Conservation (phyloP, 1,284 basidiomycete genomes). For the Austroboletus niveus region DNA sequence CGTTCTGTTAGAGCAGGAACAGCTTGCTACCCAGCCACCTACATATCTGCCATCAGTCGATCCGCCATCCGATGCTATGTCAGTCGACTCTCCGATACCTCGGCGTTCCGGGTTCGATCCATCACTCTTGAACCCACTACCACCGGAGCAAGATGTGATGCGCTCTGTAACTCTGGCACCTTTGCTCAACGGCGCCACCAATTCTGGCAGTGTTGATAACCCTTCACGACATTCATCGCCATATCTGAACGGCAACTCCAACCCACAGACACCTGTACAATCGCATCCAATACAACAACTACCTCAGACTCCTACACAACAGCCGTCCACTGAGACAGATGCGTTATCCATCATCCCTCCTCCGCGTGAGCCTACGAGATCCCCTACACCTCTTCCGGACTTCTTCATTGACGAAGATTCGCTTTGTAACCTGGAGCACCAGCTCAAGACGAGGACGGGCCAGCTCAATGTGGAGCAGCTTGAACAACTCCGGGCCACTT, state of each 20-base stretch:
- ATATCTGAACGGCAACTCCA: slow-evolving; percentile 8
- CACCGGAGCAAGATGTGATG: slow-evolving; percentile 34
- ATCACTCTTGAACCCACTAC: slow-evolving; percentile 55
- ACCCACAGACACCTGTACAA: slow-evolving; percentile 15
- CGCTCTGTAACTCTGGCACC: slow-evolving; percentile 19
- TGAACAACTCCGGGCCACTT: slow-evolving; percentile 88
- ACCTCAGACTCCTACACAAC: slow-evolving; percentile 6
- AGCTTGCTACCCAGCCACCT: neutral
- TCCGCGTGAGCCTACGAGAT: slow-evolving; percentile 45
- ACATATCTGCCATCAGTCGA: neutral
- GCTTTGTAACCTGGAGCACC: slow-evolving; percentile 45
- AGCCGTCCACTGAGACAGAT: slow-evolving; percentile 15
- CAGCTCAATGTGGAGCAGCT: slow-evolving; percentile 82
- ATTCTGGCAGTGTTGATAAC: neutral
- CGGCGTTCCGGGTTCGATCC: slow-evolving; percentile 51
- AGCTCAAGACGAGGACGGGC: slow-evolving; percentile 52
- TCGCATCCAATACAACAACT: neutral
- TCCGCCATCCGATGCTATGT: slow-evolving; percentile 31
- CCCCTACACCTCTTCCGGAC: slow-evolving; percentile 63
- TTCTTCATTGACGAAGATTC: slow-evolving; percentile 56
- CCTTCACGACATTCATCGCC: slow-evolving; percentile 1
- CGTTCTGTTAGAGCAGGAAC: slow-evolving; percentile 1
- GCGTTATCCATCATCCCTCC: slow-evolving; percentile 25
- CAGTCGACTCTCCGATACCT: slow-evolving; percentile 29
- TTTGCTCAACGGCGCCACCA: slow-evolving; percentile 26